Evolutionary conservation across 768 basidiomycete genomes (phyloP).

Genomic region (Lentinus tigrinus): DNA sequence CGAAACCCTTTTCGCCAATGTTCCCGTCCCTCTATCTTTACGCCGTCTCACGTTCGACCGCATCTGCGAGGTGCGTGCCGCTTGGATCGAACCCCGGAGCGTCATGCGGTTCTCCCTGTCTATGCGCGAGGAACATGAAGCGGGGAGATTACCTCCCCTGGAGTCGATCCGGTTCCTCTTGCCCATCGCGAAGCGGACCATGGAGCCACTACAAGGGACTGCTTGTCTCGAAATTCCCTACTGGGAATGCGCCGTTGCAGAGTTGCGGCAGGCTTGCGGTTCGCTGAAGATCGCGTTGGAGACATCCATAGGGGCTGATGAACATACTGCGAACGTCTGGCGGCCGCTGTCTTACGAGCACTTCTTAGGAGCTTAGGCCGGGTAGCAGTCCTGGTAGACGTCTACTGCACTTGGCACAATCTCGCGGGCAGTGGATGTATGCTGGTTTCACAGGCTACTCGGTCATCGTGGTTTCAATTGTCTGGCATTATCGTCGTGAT

Average conservation of each 20-base stretch:
- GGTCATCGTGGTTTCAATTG: too few species aligned
- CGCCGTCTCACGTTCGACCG: neutral
- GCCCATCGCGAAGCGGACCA: neutral
- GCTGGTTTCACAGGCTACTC: too few species aligned
- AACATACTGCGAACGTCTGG: neutral
- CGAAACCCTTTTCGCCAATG: neutral
- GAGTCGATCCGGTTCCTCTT: slow-evolving; percentile 9
- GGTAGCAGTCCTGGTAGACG: too few species aligned
- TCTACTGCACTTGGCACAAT: too few species aligned
- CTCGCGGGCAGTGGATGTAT: too few species aligned
- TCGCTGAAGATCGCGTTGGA: neutral
- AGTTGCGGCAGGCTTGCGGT: neutral
- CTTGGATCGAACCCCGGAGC: slow-evolving; percentile 1
- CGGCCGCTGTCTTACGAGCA: neutral
- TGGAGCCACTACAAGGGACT: neutral
- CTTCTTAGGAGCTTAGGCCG: neutral
- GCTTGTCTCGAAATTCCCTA: neutral
- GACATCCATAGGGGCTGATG: neutral
- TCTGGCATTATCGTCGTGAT: too few species aligned
- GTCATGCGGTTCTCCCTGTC: neutral
- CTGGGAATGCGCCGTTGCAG: neutral
- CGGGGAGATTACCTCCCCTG: neutral
- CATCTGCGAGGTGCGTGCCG: neutral
- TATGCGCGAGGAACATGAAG: neutral
- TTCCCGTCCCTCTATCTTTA: neutral